These are phyloP conservation scores for Emericellopsis cladophorae DNA, from an alignment of 2,329 filamentous ascomycete genomes.

Conservation along the genomic window DNA sequence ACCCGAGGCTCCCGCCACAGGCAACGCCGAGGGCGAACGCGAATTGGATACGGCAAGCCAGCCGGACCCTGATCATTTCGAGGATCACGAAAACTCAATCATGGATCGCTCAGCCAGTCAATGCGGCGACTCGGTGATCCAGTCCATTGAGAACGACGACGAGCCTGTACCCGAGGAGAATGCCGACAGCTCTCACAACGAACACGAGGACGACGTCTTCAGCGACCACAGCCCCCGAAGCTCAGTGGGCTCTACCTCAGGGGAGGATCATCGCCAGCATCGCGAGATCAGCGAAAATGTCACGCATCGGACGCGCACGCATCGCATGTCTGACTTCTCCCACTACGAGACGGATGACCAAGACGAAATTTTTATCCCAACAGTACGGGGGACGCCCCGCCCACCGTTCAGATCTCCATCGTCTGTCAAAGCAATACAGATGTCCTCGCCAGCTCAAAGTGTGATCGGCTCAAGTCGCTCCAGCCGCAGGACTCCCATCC, in stretches of 20 bases:
- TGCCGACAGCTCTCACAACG: constrained; percentile 37
- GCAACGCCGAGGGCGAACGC: too few species aligned
- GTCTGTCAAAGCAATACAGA: constrained; percentile 57
- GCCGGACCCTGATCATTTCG: too few species aligned
- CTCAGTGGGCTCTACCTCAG: constrained; percentile 38
- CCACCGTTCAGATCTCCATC: constrained; percentile 58
- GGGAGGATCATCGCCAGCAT: constrained; percentile 14
- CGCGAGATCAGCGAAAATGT: constrained; percentile 17
- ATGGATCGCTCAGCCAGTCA: neutral
- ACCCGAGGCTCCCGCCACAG: too few species aligned
- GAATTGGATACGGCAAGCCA: too few species aligned
- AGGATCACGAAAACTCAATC: too few species aligned
- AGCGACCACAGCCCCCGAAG: constrained; percentile 44
- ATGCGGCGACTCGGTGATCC: neutral
- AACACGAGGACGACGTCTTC: constrained; percentile 44
- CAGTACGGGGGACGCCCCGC: constrained; percentile 45
- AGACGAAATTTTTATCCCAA: constrained; percentile 35
- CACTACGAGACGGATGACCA: constrained; percentile 27
- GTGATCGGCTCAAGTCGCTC: constrained; percentile 43
- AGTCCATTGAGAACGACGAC: constrained; percentile 1
- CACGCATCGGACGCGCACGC: constrained; percentile 15
- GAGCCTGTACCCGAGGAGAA: constrained; percentile 9
- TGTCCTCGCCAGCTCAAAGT: constrained; percentile 53
- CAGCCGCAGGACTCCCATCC: constrained; percentile 27
- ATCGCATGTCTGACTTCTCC: constrained; percentile 37